Evolutionary conservation across 1,284 basidiomycete genomes (phyloP).

Genomic region (Ganoderma meredithae): DNA sequence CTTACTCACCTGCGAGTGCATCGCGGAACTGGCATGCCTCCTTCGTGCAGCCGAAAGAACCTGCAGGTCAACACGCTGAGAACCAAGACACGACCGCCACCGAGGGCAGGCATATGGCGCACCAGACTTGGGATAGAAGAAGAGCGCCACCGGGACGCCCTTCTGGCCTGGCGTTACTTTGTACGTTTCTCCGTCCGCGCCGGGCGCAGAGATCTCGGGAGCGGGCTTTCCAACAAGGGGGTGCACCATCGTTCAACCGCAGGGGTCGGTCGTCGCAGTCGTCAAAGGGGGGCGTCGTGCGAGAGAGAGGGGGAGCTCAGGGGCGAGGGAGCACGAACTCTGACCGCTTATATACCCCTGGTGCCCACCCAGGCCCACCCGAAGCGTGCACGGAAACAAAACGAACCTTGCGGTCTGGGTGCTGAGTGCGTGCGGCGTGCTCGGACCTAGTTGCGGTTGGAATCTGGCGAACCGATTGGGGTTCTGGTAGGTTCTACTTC

Average conservation of each 20-base stretch:
- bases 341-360: conserved; percentile 13
- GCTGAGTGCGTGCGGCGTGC: conserved; percentile 16
- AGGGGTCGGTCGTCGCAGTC: conserved; percentile 19
- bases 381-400: conserved; percentile 4
- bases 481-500: conserved; percentile 1
- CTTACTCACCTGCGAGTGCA: conserved; percentile 63
- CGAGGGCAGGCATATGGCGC: conserved; percentile 35
- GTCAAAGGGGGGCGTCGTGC: conserved; percentile 25
- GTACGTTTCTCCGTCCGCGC: conserved; percentile 56
- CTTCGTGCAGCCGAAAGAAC: conserved; percentile 77
- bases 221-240: conserved; percentile 56
- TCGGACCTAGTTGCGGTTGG: conserved; percentile 16
- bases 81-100: not conserved
- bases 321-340: not conserved
- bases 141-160: conserved; percentile 65
- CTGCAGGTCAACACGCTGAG: conserved; percentile 44
- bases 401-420: conserved; percentile 14
- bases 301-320: conserved; percentile 9
- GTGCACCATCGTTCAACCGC: conserved; percentile 43
- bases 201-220: conserved; percentile 57
- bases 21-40: conserved; percentile 84
- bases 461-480: not conserved
- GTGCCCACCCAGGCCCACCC: not conserved
- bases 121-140: conserved; percentile 79
- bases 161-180: conserved; percentile 55